Conservation (phyloP, 2,329 filamentous ascomycete genomes). For the Sporothrix brunneoviolacea region DNA sequence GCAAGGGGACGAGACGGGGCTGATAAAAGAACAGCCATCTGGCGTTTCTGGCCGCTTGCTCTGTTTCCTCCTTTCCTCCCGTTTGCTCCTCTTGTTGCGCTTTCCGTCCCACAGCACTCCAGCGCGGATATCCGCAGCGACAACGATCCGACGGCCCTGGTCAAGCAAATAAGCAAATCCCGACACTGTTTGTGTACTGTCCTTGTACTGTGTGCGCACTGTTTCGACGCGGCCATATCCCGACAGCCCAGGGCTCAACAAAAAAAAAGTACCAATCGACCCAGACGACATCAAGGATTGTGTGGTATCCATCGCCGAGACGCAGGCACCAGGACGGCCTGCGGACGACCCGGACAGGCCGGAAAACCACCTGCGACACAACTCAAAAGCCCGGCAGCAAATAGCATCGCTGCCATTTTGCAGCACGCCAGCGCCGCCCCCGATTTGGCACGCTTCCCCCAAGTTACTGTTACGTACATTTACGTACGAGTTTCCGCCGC, state of each 20-base stretch:
- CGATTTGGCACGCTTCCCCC: not conserved
- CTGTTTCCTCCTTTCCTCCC: too few species aligned
- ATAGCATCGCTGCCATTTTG: slow-evolving; percentile 1
- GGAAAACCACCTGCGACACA: too few species aligned
- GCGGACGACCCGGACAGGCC: too few species aligned
- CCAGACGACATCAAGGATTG: too few species aligned
- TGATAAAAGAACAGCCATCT: not conserved
- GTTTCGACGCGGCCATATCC: too few species aligned
- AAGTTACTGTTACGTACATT: slow-evolving; percentile 24
- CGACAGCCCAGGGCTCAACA: too few species aligned
- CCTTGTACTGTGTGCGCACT: not conserved
- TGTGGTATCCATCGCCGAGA: not conserved
- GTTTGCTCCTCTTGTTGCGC: not conserved
- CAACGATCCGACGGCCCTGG: too few species aligned
- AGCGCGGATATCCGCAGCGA: too few species aligned
- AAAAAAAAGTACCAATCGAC: too few species aligned
- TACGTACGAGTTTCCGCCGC: slow-evolving; percentile 23
- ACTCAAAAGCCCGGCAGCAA: not conserved
- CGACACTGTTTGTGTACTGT: not conserved
- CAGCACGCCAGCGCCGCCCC: not conserved
- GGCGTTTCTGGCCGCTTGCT: too few species aligned
- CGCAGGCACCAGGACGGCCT: not conserved
- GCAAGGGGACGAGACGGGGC: not conserved
- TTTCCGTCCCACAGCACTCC: too few species aligned
- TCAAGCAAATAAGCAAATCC: too few species aligned